Base-by-base conservation (phyloP, 768 basidiomycete species). In the Leccinum incarnatum region DNA sequence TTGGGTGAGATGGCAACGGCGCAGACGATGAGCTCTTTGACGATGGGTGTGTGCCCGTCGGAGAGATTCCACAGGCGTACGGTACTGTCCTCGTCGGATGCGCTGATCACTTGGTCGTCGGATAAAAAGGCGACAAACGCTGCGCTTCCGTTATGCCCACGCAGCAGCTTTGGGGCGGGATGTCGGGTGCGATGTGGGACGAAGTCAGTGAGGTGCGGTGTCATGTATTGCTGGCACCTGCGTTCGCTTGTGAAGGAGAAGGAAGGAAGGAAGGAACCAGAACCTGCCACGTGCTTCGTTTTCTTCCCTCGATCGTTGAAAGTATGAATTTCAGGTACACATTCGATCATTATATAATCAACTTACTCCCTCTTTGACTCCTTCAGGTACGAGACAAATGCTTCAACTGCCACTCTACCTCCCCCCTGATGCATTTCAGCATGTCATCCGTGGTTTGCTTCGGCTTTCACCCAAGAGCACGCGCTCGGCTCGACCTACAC, bases 371-470 rank as follows among this genome's bases (percentile, higher is more conserved):
- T 15, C 14, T 36, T 36, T 36, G 36, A 36, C 36, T 36, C 34
- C 27, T 15, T 37, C 36, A 37, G 14, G 36, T 37, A 37, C 36
- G 14, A 37, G 36, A 37, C 6, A 15, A 37, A 45, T 32, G 30
- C 29, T 60, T 53, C 51, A 71, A 46, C 25, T 69, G 54, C 56
- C 48, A 57, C 48, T 73, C 61, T 7, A 64, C 65, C 27, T 72
- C 68, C 12, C 12, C 54, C 53, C 29, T 59, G 15, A 72, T 30
- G 51, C 66, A 61, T 29, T 54, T 59, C 40, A 63, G 40, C 30
- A 73, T 9, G 19, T 72, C 70, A 6, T 70, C 64, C 0, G 59
- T 53, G 0, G 75, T 75, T 54, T 78, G 17, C 46, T 65, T 74
- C 5, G 72, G 69, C 45, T 65, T 40, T 72, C 73, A 73, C 1